Evolutionary conservation across 306 rosid genomes (phyloP), one percentile per base, ranked within the genome.

Genomic region (Ammopiptanthus mongolicus): DNA sequence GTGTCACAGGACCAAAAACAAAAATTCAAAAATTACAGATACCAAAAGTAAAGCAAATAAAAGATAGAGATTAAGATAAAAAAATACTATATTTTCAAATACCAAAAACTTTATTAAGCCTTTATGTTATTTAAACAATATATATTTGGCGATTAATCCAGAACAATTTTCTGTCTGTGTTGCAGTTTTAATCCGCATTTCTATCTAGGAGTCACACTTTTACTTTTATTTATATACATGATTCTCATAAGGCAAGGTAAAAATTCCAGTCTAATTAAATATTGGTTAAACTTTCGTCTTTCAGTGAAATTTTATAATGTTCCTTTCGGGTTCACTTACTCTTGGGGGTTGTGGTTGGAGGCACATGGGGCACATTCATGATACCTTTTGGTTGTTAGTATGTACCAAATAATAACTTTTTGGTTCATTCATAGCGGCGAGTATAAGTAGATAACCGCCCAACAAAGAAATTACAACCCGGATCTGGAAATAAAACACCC

Each of bases 291-390:
- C 11, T 9, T 22, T 7, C 25, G 59, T 47, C 65, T 51, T 37
- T 44, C 0, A 21, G 55, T 23, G 21, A 14, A 62, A 48, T 47
- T 18, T 64, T 64, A 34, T 52, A 65, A 2, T 22, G 41, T 10
- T 48, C 12, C 71, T 21, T 36, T 15, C 1, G 10, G 29, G 8
- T 63, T 28, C 15, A 52, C 21, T 39, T 23, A 52, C 21, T 39
- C 39, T 51, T 52, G 59, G 73, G 73, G 25, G 60, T 55, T 42
- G 51, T 6, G 68, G 39, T 18, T 17, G 5, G 0, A 41, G 37
- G 48, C 74, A 66, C 80, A 44, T 76, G 74, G 80, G 55, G 3
- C 62, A 66, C 50, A 55, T 66, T 76, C 21, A 66, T 17, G 59
- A 23, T 53, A 29, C 46, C 14, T 37, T 64, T 51, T 6, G 44